Evolutionary conservation across 768 basidiomycete species (phyloP), one percentile per base, ranked within the genome.

Genomic region (Lanmaoa pseudosensibilis): DNA sequence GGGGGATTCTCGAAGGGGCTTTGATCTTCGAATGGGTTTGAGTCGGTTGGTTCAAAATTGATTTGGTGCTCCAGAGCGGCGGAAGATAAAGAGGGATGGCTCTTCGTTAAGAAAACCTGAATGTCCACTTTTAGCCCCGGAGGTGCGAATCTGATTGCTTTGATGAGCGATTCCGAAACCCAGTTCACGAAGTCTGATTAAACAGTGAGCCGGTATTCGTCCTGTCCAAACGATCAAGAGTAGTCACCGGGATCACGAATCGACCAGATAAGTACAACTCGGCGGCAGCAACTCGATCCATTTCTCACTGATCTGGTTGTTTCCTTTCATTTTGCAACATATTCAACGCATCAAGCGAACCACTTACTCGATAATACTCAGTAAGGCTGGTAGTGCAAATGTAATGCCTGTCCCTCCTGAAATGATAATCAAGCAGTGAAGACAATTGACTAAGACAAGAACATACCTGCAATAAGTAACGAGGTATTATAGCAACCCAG

Each of bases 371-470:
- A 83, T 63, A 1, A 78, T 57, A 52, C 77, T 74, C 33, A 79
- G 59, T 21, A 83, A 68, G 21, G 79, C 63, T 10, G 83, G 77
- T 0, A 80, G 64, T 15, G 75, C 74, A 57, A 79, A 82, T 3
- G 80, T 73, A 11, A 82, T 70, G 0, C 83, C 82, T 4, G 82
- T 80, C 6, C 82, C 82, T 25, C 80, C 80, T 79, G 32, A 40
- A 41, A 4, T 32, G 44, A 30, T 27, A 4, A 23, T 56, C 15
- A 46, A 46, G 11, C 7, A 27, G n/a, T 34, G 32, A 47, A 13
- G n/a, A 6, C 16, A 21, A 16, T 12, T 4, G 21, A 16, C 25
- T 13, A 25, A 38, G 30, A 9, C 9, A n/a, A 21, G 16, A 38
- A 58, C 65, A 13, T 41, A 79, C 82, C 81, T 50, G 78, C 76